Evolutionary conservation across 2,329 filamentous ascomycete genomes (phyloP).

Genomic region (Anisogramma anomala): DNA sequence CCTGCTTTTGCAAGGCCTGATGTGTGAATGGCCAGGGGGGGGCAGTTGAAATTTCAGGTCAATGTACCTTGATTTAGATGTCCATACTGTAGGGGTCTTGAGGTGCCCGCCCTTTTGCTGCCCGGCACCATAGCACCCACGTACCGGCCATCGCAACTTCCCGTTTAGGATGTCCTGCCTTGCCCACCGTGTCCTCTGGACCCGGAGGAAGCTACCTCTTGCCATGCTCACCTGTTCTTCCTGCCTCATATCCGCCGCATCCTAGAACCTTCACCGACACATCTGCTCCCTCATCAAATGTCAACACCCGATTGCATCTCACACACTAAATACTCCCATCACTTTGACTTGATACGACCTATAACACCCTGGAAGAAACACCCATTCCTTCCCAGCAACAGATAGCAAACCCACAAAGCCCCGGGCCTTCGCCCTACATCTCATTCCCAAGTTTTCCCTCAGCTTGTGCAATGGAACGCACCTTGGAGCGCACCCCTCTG

Average conservation of each 20-base stretch:
- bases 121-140: too few species aligned
- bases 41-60: too few species aligned
- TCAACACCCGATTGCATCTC: too few species aligned
- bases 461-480: conserved; percentile 12
- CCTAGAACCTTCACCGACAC: background rate
- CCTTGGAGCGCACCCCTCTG: conserved; percentile 16
- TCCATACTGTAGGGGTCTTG: too few species aligned
- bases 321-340: too few species aligned
- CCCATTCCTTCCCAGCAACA: background rate
- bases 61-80: too few species aligned
- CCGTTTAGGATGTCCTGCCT: background rate
- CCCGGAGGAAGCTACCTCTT: background rate
- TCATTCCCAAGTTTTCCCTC: conserved; percentile 9
- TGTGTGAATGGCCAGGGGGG: too few species aligned
- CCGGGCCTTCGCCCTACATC: conserved; percentile 4
- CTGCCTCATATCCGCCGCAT: background rate
- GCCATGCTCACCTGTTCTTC: background rate
- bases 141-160: background rate
- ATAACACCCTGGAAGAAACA: conserved; percentile 7
- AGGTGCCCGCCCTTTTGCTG: too few species aligned
- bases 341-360: conserved; percentile 7
- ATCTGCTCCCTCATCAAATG: background rate
- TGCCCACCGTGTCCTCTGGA: too few species aligned
- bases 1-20: too few species aligned
- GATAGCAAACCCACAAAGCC: background rate